A percentile compares a stretch with the other conserved stretches of the same genome.
Conservation (phyloP, 805 yeast genomes). For the Kluyveromyces siamensis region DNA sequence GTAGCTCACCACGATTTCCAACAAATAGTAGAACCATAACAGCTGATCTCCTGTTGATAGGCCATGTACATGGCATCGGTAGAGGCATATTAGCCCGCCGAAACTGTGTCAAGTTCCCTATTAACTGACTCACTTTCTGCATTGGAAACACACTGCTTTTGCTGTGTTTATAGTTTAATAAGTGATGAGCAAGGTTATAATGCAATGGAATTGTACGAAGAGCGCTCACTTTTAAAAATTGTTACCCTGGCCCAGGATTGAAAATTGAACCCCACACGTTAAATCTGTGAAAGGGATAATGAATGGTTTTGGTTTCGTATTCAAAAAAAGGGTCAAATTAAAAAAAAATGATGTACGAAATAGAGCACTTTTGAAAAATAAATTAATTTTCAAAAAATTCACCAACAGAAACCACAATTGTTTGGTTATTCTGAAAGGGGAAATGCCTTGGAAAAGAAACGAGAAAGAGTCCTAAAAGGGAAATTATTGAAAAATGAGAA, state of each 20-base stretch:
- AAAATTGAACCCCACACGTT: not conserved
- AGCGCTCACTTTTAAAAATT: not conserved
- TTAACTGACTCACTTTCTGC: constrained; percentile 13
- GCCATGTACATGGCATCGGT: constrained; percentile 53
- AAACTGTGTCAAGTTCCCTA: constrained; percentile 16
- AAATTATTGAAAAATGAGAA: not conserved
- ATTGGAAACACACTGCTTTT: constrained; percentile 2
- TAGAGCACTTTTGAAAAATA: not conserved
- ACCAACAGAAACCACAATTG: no score
- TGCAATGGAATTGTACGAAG: not conserved
- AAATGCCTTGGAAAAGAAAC: not conserved
- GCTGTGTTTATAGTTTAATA: not conserved
- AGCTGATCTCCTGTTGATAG: constrained; percentile 62
- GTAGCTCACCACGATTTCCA: constrained; percentile 63
- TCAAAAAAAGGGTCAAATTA: no score
- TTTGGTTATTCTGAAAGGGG: not conserved
- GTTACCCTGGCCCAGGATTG: not conserved
- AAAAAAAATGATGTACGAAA: not conserved
- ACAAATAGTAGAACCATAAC: constrained; percentile 68
- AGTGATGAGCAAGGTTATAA: not conserved
- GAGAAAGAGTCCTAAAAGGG: not conserved
- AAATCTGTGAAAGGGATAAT: not conserved
- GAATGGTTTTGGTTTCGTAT: not conserved
- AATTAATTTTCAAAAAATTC: no score
- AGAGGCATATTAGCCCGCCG: constrained; percentile 7